Evolutionary conservation across 73 alveolate species (phyloP), one percentile per base, ranked within the genome.

Genomic region (Paramecium pentaurelia): DNA sequence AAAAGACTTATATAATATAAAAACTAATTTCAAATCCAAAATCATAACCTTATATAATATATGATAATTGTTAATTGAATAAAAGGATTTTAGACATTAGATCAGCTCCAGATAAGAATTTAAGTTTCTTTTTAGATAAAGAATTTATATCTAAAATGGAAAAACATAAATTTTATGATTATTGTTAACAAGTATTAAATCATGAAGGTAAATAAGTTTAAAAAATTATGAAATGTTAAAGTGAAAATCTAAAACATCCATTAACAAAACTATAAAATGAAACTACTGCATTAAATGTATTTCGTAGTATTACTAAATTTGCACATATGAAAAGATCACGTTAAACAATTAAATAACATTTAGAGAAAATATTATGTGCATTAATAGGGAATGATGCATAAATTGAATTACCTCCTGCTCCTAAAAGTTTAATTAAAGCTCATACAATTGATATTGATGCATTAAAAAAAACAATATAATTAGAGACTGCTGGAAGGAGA

Each of bases 261-360:
- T 68, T 68, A n/a, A 68, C 49, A 0, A 30, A 30, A 7, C 8
- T 68, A 68, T 68, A 68, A 36, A 68, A 68, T 68, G 85, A 68
- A 68, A 36, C 25, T 20, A 30, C 42, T 16, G 85, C 85, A 16
- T 9, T 68, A 6, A 68, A 30, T 34, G 49, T 68, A 5, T 68
- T 68, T 36, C 16, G 85, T 3, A 68, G 85, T 27, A 68, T 68
- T 7, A 16, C 49, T 5, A 68, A 68, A 68, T 68, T 34, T 68
- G 85, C 85, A 2, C 85, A 68, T n/a, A 68, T 68, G 85, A 68
- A 68, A 27, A 68, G 85, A 68, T 68, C 85, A 27, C 42, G 85
- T 34, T 10, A 68, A 32, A 12, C 85, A 68, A 3, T 12, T 3
- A 68, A 36, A 11, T 11, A 68, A 12, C 85, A 68, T 68, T 16